Conservation (phyloP, 2,329 filamentous ascomycete species). For the Ploettnerulaceae sp. region DNA sequence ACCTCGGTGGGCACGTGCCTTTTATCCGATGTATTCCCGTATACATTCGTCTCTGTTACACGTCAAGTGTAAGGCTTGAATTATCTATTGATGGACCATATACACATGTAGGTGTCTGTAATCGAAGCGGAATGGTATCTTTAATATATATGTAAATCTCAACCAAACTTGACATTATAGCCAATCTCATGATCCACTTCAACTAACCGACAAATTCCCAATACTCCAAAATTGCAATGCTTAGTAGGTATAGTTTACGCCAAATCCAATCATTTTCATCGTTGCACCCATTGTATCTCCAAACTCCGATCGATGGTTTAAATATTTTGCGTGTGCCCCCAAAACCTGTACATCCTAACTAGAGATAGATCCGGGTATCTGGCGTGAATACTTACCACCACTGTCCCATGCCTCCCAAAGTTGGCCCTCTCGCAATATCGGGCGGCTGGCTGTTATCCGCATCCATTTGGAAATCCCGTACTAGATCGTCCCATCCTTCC, state of each 20-base stretch:
- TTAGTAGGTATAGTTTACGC: not conserved
- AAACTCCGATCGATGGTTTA: not conserved
- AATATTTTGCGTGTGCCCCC: not conserved
- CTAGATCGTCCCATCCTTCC: conserved; percentile 36
- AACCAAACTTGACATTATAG: too few relatives aligned
- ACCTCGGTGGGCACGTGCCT: conserved; percentile 3
- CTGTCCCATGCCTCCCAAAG: conserved; percentile 25
- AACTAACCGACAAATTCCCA: too few relatives aligned
- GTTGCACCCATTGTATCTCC: not conserved
- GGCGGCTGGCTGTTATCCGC: conserved; percentile 13
- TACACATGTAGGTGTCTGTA: too few relatives aligned
- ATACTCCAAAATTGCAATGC: not conserved
- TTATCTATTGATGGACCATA: too few relatives aligned
- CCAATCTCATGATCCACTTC: too few relatives aligned
- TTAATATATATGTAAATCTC: too few relatives aligned
- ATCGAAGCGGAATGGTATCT: too few relatives aligned
- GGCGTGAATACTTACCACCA: conserved; percentile 27
- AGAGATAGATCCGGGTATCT: too few relatives aligned
- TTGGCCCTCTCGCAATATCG: conserved; percentile 18
- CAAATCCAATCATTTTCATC: not conserved
- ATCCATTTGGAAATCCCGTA: conserved; percentile 32
- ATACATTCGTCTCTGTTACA: too few relatives aligned
- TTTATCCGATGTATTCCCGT: too few relatives aligned
- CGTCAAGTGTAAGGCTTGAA: too few relatives aligned
- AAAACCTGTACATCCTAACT: not conserved